Percentiles rank a stretch among this genome's conserved stretches.
Evolutionary conservation across 495 filamentous ascomycete genomes (phyloP).

Genomic region (Hyaloscypha finlandica): DNA sequence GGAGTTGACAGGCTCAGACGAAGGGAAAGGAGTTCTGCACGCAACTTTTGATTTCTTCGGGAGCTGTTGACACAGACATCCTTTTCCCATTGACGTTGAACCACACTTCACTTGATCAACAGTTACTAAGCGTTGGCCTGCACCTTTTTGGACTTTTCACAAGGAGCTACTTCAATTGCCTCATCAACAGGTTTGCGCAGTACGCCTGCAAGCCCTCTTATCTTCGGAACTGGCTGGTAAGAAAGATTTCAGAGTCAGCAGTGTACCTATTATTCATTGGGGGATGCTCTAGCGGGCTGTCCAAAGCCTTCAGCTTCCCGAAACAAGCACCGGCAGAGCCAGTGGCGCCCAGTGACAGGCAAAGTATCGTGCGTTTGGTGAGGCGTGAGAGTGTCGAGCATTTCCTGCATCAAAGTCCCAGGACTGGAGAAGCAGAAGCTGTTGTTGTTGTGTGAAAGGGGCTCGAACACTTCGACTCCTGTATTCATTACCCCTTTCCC

Average conservation of each 20-base stretch:
- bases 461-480: background rate
- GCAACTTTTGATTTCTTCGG: background rate
- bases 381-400: background rate
- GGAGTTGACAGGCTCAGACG: background rate
- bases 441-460: background rate
- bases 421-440: background rate
- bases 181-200: background rate
- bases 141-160: background rate
- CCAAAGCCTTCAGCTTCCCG: background rate
- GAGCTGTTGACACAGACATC: background rate
- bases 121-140: no score
- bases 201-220: background rate
- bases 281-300: background rate
- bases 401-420: background rate
- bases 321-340: background rate
- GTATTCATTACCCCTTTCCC: no score
- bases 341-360: background rate
- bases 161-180: background rate
- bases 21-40: background rate
- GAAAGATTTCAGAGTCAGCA: background rate
- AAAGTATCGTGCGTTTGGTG: background rate
- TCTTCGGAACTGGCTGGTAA: background rate
- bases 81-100: background rate
- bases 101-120: no score
- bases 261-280: background rate